Evolutionary conservation across 495 filamentous ascomycete species (phyloP).

Genomic region (Penicillium cosmopolitanum): DNA sequence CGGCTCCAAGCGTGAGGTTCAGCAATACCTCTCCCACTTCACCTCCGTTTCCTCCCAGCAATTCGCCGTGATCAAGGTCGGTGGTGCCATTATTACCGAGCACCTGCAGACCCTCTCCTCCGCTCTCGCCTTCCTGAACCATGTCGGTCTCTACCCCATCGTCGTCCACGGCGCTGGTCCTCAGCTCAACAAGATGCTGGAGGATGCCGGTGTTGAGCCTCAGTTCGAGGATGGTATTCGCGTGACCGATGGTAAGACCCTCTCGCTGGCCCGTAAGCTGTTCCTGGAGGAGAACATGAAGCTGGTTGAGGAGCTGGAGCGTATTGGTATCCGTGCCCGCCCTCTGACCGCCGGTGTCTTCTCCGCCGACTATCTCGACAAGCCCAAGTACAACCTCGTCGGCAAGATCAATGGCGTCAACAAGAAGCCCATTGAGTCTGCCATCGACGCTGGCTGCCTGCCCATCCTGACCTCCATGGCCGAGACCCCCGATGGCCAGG

Average conservation of each 20-base stretch:
- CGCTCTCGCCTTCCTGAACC: conserved; percentile 88
- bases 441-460: conserved; percentile 88
- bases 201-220: conserved; percentile 90
- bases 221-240: conserved; percentile 97
- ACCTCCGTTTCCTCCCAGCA: conserved; percentile 96
- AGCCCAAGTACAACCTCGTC: conserved; percentile 91
- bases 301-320: conserved; percentile 88
- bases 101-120: conserved; percentile 88
- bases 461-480: conserved; percentile 98
- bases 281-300: conserved; percentile 97
- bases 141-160: conserved; percentile 93
- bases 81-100: conserved; percentile 95
- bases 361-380: conserved; percentile 91
- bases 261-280: conserved; percentile 85
- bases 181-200: conserved; percentile 91
- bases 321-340: conserved; percentile 86
- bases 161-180: conserved; percentile 97
- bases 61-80: conserved; percentile 99
- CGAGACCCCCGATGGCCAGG: conserved; percentile 89
- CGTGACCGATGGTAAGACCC: conserved; percentile 93
- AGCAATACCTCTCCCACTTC: conserved; percentile 98
- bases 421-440: conserved; percentile 86
- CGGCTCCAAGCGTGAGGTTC: conserved; percentile 93
- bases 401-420: conserved; percentile 95
- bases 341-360: conserved; percentile 95